Conservation (phyloP, 805 yeast species). For the Zygoascus ofunaensis region DNA sequence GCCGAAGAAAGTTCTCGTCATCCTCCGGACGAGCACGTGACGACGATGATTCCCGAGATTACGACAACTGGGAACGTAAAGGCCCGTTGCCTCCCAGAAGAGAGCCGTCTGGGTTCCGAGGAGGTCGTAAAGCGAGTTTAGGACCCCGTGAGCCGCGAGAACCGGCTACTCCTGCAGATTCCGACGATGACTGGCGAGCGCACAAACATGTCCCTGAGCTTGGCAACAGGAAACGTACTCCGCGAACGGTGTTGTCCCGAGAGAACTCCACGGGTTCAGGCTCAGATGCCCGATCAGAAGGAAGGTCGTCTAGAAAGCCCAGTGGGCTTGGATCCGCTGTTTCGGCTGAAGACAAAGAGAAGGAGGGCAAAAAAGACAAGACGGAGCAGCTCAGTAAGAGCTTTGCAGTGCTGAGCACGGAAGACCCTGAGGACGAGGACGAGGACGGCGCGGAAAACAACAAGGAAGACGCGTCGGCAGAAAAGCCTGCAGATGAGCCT, state of each 20-base stretch:
- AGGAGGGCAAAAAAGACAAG: constrained; percentile 6
- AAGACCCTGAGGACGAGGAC: constrained; percentile 27
- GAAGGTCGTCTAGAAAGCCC: constrained; percentile 16
- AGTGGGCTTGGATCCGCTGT: constrained; percentile 75
- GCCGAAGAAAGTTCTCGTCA: constrained; percentile 4
- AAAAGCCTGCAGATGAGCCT: constrained; percentile 3
- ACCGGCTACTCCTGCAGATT: constrained; percentile 12
- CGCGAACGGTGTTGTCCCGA: constrained; percentile 26
- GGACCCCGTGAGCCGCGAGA: background rate
- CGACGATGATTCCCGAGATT: constrained; percentile 17
- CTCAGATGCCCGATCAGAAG: background rate
- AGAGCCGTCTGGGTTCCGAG: constrained; percentile 14
- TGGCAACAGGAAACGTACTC: constrained; percentile 3
- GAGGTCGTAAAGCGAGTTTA: background rate
- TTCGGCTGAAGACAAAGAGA: constrained; percentile 51
- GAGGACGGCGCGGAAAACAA: constrained; percentile 10
- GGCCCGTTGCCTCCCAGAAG: constrained; percentile 35
- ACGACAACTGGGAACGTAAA: constrained; percentile 30
- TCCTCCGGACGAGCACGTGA: constrained; percentile 22
- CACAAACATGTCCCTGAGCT: constrained; percentile 10
- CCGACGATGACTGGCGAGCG: constrained; percentile 27
- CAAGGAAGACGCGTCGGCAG: constrained; percentile 4
- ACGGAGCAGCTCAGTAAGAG: constrained; percentile 16
- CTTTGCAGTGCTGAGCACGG: constrained; percentile 43
- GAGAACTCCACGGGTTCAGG: background rate